A percentile compares a stretch with the other conserved stretches of the same genome.
Conservation (phyloP, 805 yeast species). For the Spathaspora girioi region DNA sequence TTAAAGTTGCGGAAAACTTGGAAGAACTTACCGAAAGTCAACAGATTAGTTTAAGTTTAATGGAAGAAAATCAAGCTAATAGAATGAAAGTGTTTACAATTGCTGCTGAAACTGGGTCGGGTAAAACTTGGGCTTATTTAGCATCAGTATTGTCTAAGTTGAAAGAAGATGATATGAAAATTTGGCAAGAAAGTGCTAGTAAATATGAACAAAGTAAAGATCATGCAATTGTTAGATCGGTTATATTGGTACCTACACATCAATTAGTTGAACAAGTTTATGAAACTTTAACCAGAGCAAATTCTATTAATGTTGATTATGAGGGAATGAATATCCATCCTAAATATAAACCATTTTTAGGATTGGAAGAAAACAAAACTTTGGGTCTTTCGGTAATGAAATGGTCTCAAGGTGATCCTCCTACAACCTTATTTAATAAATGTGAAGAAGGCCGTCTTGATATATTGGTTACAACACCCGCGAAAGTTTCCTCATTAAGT, state of each 20-base stretch:
- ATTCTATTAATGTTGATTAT: slow-evolving; percentile 18
- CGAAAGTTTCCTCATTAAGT: slow-evolving; percentile 50
- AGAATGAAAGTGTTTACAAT: slow-evolving; percentile 61
- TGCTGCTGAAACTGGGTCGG: slow-evolving; percentile 97
- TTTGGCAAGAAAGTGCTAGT: slow-evolving; percentile 15
- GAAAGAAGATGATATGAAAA: slow-evolving; percentile 48
- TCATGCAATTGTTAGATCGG: slow-evolving; percentile 51
- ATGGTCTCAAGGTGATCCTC: slow-evolving; percentile 63
- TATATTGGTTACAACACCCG: slow-evolving; percentile 82
- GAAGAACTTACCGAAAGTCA: slow-evolving; percentile 15
- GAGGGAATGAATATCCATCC: slow-evolving; percentile 14
- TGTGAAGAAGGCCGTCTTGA: slow-evolving; percentile 56
- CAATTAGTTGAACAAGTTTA: slow-evolving; percentile 83
- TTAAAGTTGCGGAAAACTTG: slow-evolving; percentile 18
- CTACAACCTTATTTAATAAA: slow-evolving; percentile 46
- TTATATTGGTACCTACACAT: slow-evolving; percentile 84
- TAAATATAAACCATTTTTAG: slow-evolving; percentile 19
- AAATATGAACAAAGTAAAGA: slow-evolving; percentile 19
- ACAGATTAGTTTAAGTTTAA: slow-evolving; percentile 23
- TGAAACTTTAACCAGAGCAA: slow-evolving; percentile 35
- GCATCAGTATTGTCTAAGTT: slow-evolving; percentile 70
- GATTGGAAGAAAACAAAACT: slow-evolving; percentile 17
- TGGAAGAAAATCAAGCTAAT: slow-evolving; percentile 24
- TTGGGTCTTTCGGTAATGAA: slow-evolving; percentile 47
- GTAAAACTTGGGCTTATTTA: slow-evolving; percentile 90